Conservation (phyloP, 140 eudicot genomes). For the Flaveria floridana region DNA sequence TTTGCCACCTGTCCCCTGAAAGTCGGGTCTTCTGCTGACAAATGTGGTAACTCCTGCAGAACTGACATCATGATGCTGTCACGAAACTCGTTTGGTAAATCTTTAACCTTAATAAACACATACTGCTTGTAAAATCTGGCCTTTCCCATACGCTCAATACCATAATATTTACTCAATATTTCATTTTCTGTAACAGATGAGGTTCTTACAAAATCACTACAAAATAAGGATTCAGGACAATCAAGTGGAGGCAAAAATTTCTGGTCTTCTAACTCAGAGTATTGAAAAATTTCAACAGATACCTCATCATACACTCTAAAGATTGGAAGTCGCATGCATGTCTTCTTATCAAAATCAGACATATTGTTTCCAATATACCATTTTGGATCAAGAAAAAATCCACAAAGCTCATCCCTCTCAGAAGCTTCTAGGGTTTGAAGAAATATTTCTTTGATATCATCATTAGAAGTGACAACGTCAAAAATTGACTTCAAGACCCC, state of each 20-base stretch:
- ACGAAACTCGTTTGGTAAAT: conserved; percentile 67
- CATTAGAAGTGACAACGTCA: conserved; percentile 60
- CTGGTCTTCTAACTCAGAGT: conserved; percentile 60
- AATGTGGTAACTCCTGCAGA: conserved; percentile 78
- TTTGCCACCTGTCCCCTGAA: conserved; percentile 61
- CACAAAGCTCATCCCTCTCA: conserved; percentile 81
- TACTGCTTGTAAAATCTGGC: conserved; percentile 63
- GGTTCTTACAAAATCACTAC: conserved; percentile 54
- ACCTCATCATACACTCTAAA: conserved; percentile 60
- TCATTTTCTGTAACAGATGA: conserved; percentile 66
- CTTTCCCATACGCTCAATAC: conserved; percentile 78
- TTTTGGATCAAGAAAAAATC: conserved; percentile 75
- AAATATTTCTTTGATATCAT: conserved; percentile 41
- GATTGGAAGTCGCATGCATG: conserved; percentile 77
- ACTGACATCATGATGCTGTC: conserved; percentile 73
- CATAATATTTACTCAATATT: conserved; percentile 63
- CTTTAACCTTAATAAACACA: conserved; percentile 55
- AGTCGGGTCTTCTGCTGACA: conserved; percentile 70
- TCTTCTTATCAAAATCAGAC: conserved; percentile 63
- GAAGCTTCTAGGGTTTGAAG: conserved; percentile 51
- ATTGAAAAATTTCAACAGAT: conserved; percentile 42
- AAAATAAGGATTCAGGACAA: conserved; percentile 54
- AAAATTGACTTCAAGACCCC: conserved; percentile 76
- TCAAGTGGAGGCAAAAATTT: conserved; percentile 70
- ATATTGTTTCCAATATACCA: conserved; percentile 77